phyloP scores from a whole-genome alignment of 2,329 filamentous ascomycete species.

The Aspergillus cejpii region DNA sequence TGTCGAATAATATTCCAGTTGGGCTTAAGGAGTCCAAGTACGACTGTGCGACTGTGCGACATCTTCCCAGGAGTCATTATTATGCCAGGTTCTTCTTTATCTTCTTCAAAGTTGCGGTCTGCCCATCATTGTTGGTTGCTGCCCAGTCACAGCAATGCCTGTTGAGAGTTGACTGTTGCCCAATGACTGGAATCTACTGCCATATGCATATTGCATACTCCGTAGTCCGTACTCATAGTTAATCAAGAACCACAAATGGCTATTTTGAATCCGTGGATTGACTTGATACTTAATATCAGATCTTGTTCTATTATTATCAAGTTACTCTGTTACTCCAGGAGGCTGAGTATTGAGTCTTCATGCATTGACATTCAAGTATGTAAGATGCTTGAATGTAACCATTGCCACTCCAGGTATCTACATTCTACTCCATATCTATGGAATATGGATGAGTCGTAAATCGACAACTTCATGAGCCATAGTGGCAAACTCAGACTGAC shows the following conservation, averaged over 20 bases:
- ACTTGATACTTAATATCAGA: too few relatives aligned
- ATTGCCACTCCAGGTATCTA: not conserved
- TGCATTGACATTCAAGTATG: too few relatives aligned
- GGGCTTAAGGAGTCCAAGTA: too few relatives aligned
- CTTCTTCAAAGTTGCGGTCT: constrained; percentile 29
- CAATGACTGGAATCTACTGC: constrained; percentile 15
- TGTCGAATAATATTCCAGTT: too few relatives aligned
- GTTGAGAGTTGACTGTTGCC: constrained; percentile 19
- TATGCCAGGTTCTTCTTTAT: not conserved
- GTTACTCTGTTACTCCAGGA: too few relatives aligned
- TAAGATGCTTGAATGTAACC: not conserved
- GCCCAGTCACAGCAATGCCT: constrained; percentile 30
- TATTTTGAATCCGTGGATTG: too few relatives aligned
- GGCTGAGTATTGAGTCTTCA: too few relatives aligned
- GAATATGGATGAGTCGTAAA: not conserved
- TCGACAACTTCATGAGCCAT: not conserved
- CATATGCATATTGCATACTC: constrained; percentile 6
- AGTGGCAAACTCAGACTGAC: not conserved
- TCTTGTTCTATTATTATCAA: too few relatives aligned
- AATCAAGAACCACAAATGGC: constrained; percentile 5
- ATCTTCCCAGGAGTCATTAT: not conserved
- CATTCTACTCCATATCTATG: too few relatives aligned
- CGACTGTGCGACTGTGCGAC: too few relatives aligned
- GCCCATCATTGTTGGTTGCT: constrained; percentile 24
- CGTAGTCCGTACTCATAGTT: not conserved